A percentile compares a stretch with the other conserved stretches of the same genome.
Conservation (phyloP, 2,329 filamentous ascomycete species). For the Aspergillus sp. region DNA sequence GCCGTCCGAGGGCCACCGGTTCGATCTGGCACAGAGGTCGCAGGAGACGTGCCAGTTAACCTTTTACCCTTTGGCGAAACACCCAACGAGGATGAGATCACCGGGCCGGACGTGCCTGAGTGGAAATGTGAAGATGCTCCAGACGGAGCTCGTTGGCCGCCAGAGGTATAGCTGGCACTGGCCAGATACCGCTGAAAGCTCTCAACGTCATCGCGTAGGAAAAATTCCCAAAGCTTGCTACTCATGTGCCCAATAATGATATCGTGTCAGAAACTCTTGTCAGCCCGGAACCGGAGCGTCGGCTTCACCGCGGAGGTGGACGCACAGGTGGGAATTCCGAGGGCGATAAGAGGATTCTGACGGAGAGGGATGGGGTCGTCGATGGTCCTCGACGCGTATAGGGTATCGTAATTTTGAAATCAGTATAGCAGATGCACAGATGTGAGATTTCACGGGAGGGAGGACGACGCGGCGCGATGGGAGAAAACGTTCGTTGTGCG, state of each 20-base stretch:
- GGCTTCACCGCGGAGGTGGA: slow-evolving; percentile 83
- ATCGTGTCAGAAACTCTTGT: slow-evolving; percentile 41
- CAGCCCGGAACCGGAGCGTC: slow-evolving; percentile 70
- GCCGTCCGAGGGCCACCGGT: slow-evolving; percentile 18
- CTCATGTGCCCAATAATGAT: slow-evolving; percentile 69
- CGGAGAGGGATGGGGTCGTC: slow-evolving; percentile 6
- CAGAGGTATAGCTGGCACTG: slow-evolving; percentile 58
- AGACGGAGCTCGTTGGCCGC: slow-evolving; percentile 29
- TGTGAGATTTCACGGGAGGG: not conserved
- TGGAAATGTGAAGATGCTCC: slow-evolving; percentile 29
- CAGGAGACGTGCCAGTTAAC: slow-evolving; percentile 46
- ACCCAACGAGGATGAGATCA: slow-evolving; percentile 32
- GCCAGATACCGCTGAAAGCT: slow-evolving; percentile 86
- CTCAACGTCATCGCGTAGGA: slow-evolving; percentile 97
- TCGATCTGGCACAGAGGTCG: slow-evolving; percentile 46
- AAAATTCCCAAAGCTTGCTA: slow-evolving; percentile 94
- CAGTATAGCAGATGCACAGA: not conserved
- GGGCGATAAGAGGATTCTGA: slow-evolving; percentile 32
- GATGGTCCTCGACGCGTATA: slow-evolving; percentile 20
- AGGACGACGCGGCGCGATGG: not conserved
- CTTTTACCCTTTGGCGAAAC: slow-evolving; percentile 50
- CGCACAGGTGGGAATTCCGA: slow-evolving; percentile 65
- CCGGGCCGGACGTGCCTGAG: slow-evolving; percentile 29
- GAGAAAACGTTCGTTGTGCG: slow-evolving; percentile 2
- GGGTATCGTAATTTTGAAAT: not conserved